Percentiles rank a stretch among this genome's conserved stretches.
These are phyloP conservation scores for Limnanthes douglasii DNA, from an alignment of 345 rosid species.

Conservation along the genomic window DNA sequence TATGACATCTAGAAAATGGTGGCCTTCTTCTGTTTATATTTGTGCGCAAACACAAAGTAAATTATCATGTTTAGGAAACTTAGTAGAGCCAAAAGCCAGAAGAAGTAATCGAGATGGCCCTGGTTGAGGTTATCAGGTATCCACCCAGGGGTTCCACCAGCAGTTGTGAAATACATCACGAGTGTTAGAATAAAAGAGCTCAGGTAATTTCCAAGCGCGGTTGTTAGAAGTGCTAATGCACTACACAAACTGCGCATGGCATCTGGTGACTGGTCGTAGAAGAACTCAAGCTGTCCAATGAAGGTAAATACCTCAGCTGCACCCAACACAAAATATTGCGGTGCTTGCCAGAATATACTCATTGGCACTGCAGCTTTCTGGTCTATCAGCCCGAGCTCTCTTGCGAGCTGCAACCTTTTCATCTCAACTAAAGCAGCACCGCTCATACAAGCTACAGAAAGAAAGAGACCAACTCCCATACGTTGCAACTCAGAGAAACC, in stretches of 20 bases:
- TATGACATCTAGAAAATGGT: no score
- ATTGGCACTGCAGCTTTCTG: slow-evolving; percentile 42
- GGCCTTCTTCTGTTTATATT: slow-evolving; percentile 67
- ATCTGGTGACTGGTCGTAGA: slow-evolving; percentile 92
- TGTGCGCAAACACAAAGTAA: slow-evolving; percentile 47
- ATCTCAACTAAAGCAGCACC: slow-evolving; percentile 84
- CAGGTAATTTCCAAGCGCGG: slow-evolving; percentile 67
- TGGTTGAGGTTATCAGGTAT: slow-evolving; percentile 72
- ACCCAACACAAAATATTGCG: slow-evolving; percentile 74
- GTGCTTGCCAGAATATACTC: slow-evolving; percentile 79
- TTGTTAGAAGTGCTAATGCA: slow-evolving; percentile 60
- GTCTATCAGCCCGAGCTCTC: slow-evolving; percentile 58
- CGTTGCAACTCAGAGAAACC: slow-evolving; percentile 88
- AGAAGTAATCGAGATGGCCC: slow-evolving; percentile 90
- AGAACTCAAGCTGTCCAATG: slow-evolving; percentile 83
- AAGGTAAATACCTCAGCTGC: slow-evolving; percentile 81
- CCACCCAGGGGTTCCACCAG: slow-evolving; percentile 60
- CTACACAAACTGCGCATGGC: slow-evolving; percentile 89
- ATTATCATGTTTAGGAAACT: slow-evolving; percentile 49
- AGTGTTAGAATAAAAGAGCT: slow-evolving; percentile 73
- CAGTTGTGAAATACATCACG: slow-evolving; percentile 54
- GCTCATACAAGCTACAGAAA: slow-evolving; percentile 58
- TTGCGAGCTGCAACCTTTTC: slow-evolving; percentile 42
- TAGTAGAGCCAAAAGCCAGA: slow-evolving; percentile 85
- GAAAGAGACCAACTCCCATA: slow-evolving; percentile 82